phyloP scores from a whole-genome alignment of 2,329 filamentous ascomycete species.

The Exophiala bonariae region DNA sequence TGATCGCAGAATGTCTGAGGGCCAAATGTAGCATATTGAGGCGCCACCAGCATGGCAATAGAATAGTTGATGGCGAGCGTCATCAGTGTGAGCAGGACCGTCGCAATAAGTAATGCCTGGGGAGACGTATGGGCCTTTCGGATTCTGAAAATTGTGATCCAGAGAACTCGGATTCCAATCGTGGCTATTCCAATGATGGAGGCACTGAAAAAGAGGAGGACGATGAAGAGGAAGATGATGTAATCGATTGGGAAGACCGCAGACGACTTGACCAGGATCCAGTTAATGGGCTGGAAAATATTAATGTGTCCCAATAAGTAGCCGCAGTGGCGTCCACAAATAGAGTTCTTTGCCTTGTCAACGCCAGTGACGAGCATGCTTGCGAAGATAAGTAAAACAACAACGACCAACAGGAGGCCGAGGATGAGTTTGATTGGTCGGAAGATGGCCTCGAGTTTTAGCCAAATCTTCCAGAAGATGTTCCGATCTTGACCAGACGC shows the following conservation, averaged over 20 bases:
- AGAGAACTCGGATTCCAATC: slow-evolving; percentile 92
- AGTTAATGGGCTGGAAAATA: slow-evolving; percentile 94
- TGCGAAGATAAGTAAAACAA: slow-evolving; percentile 76
- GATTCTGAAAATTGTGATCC: slow-evolving; percentile 90
- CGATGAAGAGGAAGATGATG: slow-evolving; percentile 78
- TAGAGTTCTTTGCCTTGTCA: slow-evolving; percentile 93
- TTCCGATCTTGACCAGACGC: slow-evolving; percentile 64
- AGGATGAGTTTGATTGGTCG: slow-evolving; percentile 85
- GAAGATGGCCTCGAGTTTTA: slow-evolving; percentile 77
- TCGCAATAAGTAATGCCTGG: slow-evolving; percentile 86
- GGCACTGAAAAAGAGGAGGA: slow-evolving; percentile 84
- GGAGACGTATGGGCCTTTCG: slow-evolving; percentile 85
- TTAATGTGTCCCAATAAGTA: slow-evolving; percentile 88
- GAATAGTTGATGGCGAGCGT: slow-evolving; percentile 91
- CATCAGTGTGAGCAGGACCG: slow-evolving; percentile 85
- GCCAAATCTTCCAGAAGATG: slow-evolving; percentile 68
- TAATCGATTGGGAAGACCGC: slow-evolving; percentile 91
- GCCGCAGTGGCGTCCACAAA: slow-evolving; percentile 87
- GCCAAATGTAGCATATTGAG: slow-evolving; percentile 91
- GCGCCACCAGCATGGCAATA: slow-evolving; percentile 88
- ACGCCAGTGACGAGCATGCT: slow-evolving; percentile 95
- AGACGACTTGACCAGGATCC: slow-evolving; percentile 77
- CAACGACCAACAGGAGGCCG: slow-evolving; percentile 72
- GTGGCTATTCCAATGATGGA: slow-evolving; percentile 83
- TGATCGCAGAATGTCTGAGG: slow-evolving; percentile 91